phyloP scores from a whole-genome alignment of 106 monocot genomes.

The Ottelia alismoides region DNA sequence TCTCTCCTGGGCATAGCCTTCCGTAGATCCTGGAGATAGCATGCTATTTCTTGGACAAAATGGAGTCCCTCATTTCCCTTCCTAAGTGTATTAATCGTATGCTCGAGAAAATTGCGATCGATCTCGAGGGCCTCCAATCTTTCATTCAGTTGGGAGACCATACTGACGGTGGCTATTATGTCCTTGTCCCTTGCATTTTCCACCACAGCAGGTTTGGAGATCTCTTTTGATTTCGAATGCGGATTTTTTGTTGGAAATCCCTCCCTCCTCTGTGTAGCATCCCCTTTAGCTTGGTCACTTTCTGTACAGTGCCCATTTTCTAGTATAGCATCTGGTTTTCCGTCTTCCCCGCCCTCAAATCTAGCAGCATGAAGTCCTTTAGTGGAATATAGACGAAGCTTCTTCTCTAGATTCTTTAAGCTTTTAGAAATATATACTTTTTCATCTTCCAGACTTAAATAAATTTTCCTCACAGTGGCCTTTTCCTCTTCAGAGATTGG shows the following conservation, averaged over 20 bases:
- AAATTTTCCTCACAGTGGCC: background rate
- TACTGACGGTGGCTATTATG: slow-evolving; percentile 21
- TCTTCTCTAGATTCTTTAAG: slow-evolving; percentile 50
- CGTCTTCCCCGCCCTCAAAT: too few relatives aligned
- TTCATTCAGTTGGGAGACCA: slow-evolving; percentile 35
- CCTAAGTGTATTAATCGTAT: slow-evolving; percentile 52
- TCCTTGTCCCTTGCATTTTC: slow-evolving; percentile 8
- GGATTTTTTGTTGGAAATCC: background rate
- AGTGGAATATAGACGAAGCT: slow-evolving; percentile 28
- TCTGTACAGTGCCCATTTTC: background rate
- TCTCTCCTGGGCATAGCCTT: slow-evolving; percentile 23
- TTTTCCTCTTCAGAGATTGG: background rate
- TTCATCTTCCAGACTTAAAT: slow-evolving; percentile 46
- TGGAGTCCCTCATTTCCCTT: slow-evolving; percentile 44
- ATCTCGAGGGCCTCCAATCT: slow-evolving; percentile 60
- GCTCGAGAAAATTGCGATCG: slow-evolving; percentile 64
- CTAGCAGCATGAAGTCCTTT: slow-evolving; percentile 22
- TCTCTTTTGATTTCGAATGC: background rate
- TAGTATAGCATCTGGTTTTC: slow-evolving; percentile 6
- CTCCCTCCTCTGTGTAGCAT: background rate
- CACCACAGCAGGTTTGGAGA: background rate
- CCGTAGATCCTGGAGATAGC: slow-evolving; percentile 42
- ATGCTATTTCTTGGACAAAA: slow-evolving; percentile 55
- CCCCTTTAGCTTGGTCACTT: background rate
- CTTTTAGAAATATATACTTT: slow-evolving; percentile 40